These are phyloP conservation scores for Epithemia pelagica DNA, from an alignment of 108 stramenopile species.

Conservation along the genomic window DNA sequence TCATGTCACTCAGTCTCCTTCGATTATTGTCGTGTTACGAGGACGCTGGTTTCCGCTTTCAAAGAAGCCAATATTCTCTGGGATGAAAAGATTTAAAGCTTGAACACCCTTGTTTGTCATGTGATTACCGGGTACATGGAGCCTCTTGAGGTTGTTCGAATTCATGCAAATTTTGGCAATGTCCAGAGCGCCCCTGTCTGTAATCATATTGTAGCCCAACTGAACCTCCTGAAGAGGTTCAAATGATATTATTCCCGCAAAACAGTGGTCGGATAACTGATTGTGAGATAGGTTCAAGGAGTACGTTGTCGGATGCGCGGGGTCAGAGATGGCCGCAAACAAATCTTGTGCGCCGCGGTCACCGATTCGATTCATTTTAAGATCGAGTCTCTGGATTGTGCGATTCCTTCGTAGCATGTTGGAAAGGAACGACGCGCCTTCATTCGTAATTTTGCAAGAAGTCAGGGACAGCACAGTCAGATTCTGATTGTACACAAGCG, in stretches of 20 bases:
- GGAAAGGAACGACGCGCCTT: conserved; percentile 27
- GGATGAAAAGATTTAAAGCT: neutral
- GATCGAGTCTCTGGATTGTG: conserved; percentile 39
- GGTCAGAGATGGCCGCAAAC: neutral
- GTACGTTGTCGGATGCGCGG: conserved; percentile 11
- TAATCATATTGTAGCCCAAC: conserved; percentile 24
- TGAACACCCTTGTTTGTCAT: neutral
- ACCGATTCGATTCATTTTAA: conserved; percentile 46
- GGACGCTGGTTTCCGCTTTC: neutral
- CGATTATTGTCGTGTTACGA: no score
- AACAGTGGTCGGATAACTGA: conserved; percentile 16
- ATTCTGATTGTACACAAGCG: conserved; percentile 10
- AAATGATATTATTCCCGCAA: neutral
- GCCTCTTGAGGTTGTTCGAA: conserved; percentile 6
- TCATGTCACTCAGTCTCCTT: no score
- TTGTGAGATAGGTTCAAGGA: conserved; percentile 27
- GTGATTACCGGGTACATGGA: neutral
- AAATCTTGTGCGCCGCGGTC: conserved; percentile 32
- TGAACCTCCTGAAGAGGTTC: conserved; percentile 19
- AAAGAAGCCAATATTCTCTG: neutral
- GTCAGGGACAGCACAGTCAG: conserved; percentile 20
- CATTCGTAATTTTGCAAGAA: conserved; percentile 13
- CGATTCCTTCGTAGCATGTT: conserved; percentile 21
- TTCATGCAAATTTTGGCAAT: conserved; percentile 16
- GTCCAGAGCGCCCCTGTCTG: conserved; percentile 29